These are phyloP conservation scores for Fragaria ananassa DNA, from an alignment of 306 rosid species.

Conservation along the genomic window DNA sequence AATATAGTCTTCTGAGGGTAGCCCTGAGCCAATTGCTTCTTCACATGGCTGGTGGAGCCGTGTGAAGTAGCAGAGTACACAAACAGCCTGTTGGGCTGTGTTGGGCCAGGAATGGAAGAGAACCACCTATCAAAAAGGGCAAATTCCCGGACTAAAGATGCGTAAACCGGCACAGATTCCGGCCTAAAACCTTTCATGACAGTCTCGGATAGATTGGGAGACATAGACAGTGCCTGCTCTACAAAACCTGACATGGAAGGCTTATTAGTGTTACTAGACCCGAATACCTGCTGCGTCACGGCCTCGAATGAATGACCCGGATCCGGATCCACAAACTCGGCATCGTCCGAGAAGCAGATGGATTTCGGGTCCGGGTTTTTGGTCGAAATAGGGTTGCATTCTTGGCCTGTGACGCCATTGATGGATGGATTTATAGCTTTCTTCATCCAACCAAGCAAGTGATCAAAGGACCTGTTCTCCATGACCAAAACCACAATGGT, in stretches of 20 bases:
- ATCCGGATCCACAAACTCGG: conserved; percentile 98
- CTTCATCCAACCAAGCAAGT: conserved; percentile 96
- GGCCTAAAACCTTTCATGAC: conserved; percentile 96
- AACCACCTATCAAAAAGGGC: conserved; percentile 93
- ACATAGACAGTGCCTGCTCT: conserved; percentile 79
- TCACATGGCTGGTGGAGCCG: conserved; percentile 88
- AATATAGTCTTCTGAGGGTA: conserved; percentile 95
- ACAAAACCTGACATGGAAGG: conserved; percentile 97
- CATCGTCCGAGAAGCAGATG: conserved; percentile 82
- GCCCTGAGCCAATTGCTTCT: conserved; percentile 78
- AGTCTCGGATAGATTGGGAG: conserved; percentile 68
- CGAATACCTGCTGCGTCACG: conserved; percentile 83
- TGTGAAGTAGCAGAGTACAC: conserved; percentile 97
- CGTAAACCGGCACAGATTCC: conserved; percentile 76
- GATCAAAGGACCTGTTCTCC: conserved; percentile 98
- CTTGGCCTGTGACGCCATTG: conserved; percentile 85
- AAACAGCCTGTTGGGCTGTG: conserved; percentile 95
- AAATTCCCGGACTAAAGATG: conserved; percentile 64
- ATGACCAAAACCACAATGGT: conserved; percentile 80
- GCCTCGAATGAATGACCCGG: conserved; percentile 96
- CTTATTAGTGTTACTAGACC: conserved; percentile 41
- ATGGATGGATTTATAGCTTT: conserved; percentile 61
- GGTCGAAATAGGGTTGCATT: conserved; percentile 84
- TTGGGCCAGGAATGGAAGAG: conserved; percentile 94
- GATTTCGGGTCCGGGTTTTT: conserved; percentile 36